A percentile compares a stretch with the other conserved stretches of the same genome.
These are phyloP conservation scores for Claviceps paspali DNA, from an alignment of 2,329 filamentous ascomycete species.

Conservation along the genomic window DNA sequence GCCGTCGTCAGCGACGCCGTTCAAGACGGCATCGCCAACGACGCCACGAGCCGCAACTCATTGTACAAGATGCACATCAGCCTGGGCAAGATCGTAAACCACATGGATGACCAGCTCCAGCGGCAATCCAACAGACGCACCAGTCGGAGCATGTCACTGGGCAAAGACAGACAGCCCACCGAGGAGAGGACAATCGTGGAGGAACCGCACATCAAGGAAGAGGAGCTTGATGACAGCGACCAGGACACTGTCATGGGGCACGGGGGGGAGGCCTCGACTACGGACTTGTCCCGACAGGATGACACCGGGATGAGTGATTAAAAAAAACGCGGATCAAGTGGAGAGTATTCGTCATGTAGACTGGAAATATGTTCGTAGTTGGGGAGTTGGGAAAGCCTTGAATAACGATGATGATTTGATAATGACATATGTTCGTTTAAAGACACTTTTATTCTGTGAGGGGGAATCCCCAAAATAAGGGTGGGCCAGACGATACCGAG, in stretches of 20 bases:
- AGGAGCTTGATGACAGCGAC: slow-evolving; percentile 25
- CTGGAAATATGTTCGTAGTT: too few relatives aligned
- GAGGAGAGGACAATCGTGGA: slow-evolving; percentile 25
- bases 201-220: slow-evolving; percentile 33
- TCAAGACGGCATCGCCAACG: slow-evolving; percentile 43
- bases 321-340: too few relatives aligned
- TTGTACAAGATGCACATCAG: slow-evolving; percentile 54
- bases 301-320: slow-evolving; percentile 18
- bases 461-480: too few relatives aligned
- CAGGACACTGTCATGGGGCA: slow-evolving; percentile 18
- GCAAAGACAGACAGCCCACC: slow-evolving; percentile 13
- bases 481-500: too few relatives aligned
- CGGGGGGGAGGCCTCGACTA: slow-evolving; percentile 22
- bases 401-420: too few relatives aligned
- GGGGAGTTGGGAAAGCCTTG: too few relatives aligned
- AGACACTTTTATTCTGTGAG: too few relatives aligned
- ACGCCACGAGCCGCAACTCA: slow-evolving; percentile 46
- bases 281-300: slow-evolving; percentile 26
- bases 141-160: slow-evolving; percentile 29
- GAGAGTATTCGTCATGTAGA: too few relatives aligned
- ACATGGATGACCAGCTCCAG: slow-evolving; percentile 32
- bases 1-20: slow-evolving; percentile 45
- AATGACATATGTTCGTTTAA: too few relatives aligned
- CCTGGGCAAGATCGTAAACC: slow-evolving; percentile 52
- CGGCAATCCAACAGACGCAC: slow-evolving; percentile 21